A percentile compares a stretch with the other conserved stretches of the same genome.
These are phyloP conservation scores for Cucumis cinereus DNA, from an alignment of 306 rosid genomes.

Conservation along the genomic window DNA sequence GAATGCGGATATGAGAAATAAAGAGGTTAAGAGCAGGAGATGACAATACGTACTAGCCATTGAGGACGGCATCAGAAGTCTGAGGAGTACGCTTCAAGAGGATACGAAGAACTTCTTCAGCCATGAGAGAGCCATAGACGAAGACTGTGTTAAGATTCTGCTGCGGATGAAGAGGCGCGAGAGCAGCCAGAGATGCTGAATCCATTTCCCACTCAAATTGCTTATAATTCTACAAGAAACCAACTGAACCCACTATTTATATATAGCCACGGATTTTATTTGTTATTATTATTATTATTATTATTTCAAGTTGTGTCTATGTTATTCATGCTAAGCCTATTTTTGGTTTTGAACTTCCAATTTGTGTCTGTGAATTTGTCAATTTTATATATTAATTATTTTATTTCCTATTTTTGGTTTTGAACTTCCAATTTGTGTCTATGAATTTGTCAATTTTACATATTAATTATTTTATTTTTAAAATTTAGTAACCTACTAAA, in stretches of 20 bases:
- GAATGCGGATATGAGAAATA: neutral
- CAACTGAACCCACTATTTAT: neutral
- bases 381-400: no score
- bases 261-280: no score
- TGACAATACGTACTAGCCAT: slow-evolving; percentile 34
- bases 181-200: neutral
- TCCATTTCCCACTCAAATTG: neutral
- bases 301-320: no score
- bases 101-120: slow-evolving; percentile 58
- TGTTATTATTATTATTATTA: no score
- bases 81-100: slow-evolving; percentile 63
- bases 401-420: no score
- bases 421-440: no score
- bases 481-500: no score
- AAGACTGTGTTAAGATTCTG: slow-evolving; percentile 51
- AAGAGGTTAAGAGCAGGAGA: slow-evolving; percentile 3
- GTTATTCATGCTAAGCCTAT: no score
- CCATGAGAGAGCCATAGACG: slow-evolving; percentile 75
- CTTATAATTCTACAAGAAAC: neutral
- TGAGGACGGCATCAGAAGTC: slow-evolving; percentile 43
- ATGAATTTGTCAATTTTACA: no score
- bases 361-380: no score
- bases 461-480: no score
- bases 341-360: no score
- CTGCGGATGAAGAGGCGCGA: neutral